Percentiles rank a stretch among this genome's conserved stretches.
Conservation (phyloP, 768 basidiomycete genomes). For the Inosperma sp. region DNA sequence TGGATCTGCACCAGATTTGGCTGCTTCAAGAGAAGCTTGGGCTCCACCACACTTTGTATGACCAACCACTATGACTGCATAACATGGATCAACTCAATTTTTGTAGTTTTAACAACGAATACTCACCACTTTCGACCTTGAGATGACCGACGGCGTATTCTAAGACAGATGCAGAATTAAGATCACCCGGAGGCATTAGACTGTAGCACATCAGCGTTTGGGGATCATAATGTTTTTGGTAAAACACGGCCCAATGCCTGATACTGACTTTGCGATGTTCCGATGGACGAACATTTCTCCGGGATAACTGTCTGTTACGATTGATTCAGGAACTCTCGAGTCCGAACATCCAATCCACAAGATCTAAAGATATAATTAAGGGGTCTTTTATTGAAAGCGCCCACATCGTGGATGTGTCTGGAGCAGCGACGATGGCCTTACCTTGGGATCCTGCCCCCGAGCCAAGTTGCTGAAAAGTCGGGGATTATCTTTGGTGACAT, state of each 20-base stretch:
- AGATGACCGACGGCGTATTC: slow-evolving; percentile 62
- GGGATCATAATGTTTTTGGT: background rate
- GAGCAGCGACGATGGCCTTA: slow-evolving; percentile 27
- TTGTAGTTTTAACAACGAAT: slow-evolving; percentile 13
- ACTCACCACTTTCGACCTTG: slow-evolving; percentile 68
- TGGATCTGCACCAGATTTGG: slow-evolving; percentile 27
- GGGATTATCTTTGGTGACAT: slow-evolving; percentile 51
- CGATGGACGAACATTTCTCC: slow-evolving; percentile 78
- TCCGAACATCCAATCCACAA: slow-evolving; percentile 79
- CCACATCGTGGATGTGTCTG: slow-evolving; percentile 4
- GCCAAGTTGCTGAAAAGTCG: slow-evolving; percentile 58
- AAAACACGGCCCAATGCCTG: too few species aligned
- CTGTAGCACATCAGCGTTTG: slow-evolving; percentile 29
- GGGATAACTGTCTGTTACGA: slow-evolving; percentile 57
- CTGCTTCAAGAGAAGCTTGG: slow-evolving; percentile 44
- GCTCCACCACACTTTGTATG: slow-evolving; percentile 79
- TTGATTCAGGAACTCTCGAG: slow-evolving; percentile 74
- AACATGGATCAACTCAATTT: slow-evolving; percentile 24
- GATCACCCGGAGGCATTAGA: slow-evolving; percentile 68
- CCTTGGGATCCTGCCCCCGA: slow-evolving; percentile 66
- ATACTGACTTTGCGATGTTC: slow-evolving; percentile 76
- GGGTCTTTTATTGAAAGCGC: background rate
- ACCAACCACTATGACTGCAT: slow-evolving; percentile 68
- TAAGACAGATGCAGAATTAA: slow-evolving; percentile 62
- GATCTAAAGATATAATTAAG: slow-evolving; percentile 34